Percentiles rank a stretch among this genome's conserved stretches.
These are phyloP conservation scores for Morella rubra DNA, from an alignment of 306 rosid species.

Conservation along the genomic window DNA sequence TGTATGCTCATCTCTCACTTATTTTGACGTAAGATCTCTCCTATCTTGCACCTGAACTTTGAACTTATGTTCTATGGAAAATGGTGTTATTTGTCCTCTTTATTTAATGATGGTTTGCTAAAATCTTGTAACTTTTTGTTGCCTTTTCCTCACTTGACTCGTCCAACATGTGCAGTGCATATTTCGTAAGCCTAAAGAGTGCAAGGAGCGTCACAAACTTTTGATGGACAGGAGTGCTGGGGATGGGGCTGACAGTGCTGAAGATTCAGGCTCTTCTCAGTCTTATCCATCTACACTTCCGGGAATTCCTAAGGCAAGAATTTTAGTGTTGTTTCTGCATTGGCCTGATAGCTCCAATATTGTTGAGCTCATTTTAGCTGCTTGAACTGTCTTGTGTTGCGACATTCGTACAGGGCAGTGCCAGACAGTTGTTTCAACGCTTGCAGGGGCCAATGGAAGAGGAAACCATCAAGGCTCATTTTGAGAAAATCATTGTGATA, in stretches of 20 bases:
- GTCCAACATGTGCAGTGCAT: slow-evolving; percentile 60
- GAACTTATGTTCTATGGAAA: slow-evolving; percentile 7
- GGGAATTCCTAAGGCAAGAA: slow-evolving; percentile 96
- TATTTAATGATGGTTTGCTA: not conserved
- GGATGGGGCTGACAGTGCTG: slow-evolving; percentile 99
- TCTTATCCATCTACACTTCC: slow-evolving; percentile 97
- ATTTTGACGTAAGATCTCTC: not conserved
- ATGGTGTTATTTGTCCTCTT: not conserved
- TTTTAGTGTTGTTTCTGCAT: slow-evolving; percentile 10
- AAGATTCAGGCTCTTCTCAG: slow-evolving; percentile 98
- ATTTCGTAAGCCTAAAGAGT: slow-evolving; percentile 91
- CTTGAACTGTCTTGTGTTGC: slow-evolving; percentile 29
- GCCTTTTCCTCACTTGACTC: slow-evolving; percentile 11
- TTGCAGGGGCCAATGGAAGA: slow-evolving; percentile 98
- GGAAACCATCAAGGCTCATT: slow-evolving; percentile 86
- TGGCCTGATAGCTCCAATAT: slow-evolving; percentile 3
- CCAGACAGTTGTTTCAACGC: slow-evolving; percentile 94
- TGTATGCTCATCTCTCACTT: not conserved
- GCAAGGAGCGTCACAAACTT: slow-evolving; percentile 93
- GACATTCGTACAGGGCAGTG: slow-evolving; percentile 87
- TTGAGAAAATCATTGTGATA: slow-evolving; percentile 85
- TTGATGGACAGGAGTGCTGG: slow-evolving; percentile 85
- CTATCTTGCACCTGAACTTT: not conserved
- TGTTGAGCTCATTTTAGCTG: slow-evolving; percentile 19
- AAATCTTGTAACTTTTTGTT: not conserved